A percentile compares a stretch with the other conserved stretches of the same genome.
phyloP scores from a whole-genome alignment of 257 asterid species.

The Solanum arcanum region DNA sequence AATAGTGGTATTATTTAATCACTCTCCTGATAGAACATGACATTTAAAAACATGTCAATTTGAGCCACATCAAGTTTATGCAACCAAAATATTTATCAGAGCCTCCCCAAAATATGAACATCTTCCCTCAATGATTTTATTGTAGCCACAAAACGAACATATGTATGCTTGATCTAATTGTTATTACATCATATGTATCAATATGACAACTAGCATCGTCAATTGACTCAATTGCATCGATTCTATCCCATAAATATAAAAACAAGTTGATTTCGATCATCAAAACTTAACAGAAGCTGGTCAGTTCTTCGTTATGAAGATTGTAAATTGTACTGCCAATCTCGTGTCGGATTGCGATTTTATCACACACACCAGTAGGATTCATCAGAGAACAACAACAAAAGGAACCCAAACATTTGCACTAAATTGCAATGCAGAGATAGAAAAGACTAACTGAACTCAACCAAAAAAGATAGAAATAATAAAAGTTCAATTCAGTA shows the following conservation, averaged over 20 bases:
- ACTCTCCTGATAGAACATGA: background rate
- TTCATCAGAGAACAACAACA: background rate
- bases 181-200: background rate
- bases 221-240: background rate
- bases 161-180: background rate
- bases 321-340: background rate
- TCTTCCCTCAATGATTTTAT: background rate
- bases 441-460: background rate
- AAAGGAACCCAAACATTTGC: background rate
- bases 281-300: background rate
- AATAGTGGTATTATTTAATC: background rate
- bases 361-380: background rate
- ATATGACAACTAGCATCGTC: background rate
- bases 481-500: background rate
- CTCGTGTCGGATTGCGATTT: background rate
- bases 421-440: background rate
- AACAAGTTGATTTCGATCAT: background rate
- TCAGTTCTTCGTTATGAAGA: background rate
- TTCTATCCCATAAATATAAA: background rate
- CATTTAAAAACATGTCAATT: background rate
- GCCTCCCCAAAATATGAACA: background rate
- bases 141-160: background rate
- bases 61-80: background rate
- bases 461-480: background rate
- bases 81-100: background rate